These are phyloP conservation scores for Paraphoma chrysanthemicola DNA, from an alignment of 2,329 filamentous ascomycete species.

Conservation along the genomic window DNA sequence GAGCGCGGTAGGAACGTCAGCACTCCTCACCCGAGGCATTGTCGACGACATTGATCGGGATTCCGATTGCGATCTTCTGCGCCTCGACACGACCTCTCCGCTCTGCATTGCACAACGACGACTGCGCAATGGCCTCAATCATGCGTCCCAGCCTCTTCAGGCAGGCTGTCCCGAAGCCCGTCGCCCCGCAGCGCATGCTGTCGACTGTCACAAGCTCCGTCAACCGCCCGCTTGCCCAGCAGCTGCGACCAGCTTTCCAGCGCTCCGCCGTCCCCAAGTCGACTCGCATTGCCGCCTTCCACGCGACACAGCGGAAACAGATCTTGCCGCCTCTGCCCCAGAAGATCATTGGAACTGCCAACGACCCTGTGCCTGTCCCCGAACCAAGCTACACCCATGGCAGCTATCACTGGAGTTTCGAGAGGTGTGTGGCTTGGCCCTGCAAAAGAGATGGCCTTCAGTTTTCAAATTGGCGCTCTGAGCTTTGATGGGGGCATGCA, in stretches of 20 bases:
- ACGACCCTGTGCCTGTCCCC: slow-evolving; percentile 83
- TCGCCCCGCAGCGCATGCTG: slow-evolving; percentile 53
- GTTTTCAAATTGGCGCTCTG: neutral
- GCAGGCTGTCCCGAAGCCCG: slow-evolving; percentile 51
- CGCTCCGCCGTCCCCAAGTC: slow-evolving; percentile 50
- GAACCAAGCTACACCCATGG: slow-evolving; percentile 78
- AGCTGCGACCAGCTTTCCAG: slow-evolving; percentile 49
- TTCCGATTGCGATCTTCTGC: neutral
- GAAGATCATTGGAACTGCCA: slow-evolving; percentile 82
- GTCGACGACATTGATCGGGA: slow-evolving; percentile 15
- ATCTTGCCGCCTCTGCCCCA: slow-evolving; percentile 86
- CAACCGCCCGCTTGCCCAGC: slow-evolving; percentile 45
- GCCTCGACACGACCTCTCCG: slow-evolving; percentile 9
- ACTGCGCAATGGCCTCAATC: slow-evolving; percentile 59
- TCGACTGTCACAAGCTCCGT: slow-evolving; percentile 49
- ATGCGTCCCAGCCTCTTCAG: slow-evolving; percentile 58
- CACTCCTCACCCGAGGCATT: slow-evolving; percentile 27
- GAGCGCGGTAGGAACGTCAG: slow-evolving; percentile 22
- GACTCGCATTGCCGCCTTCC: slow-evolving; percentile 77
- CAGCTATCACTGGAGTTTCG: slow-evolving; percentile 98
- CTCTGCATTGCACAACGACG: slow-evolving; percentile 10
- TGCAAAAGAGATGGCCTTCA: too few species aligned
- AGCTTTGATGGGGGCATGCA: neutral
- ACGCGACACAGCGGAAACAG: slow-evolving; percentile 76
- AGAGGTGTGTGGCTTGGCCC: slow-evolving; percentile 61